Evolutionary conservation across 805 yeast species (phyloP).

Genomic region (Cyberlindnera petersonii): DNA sequence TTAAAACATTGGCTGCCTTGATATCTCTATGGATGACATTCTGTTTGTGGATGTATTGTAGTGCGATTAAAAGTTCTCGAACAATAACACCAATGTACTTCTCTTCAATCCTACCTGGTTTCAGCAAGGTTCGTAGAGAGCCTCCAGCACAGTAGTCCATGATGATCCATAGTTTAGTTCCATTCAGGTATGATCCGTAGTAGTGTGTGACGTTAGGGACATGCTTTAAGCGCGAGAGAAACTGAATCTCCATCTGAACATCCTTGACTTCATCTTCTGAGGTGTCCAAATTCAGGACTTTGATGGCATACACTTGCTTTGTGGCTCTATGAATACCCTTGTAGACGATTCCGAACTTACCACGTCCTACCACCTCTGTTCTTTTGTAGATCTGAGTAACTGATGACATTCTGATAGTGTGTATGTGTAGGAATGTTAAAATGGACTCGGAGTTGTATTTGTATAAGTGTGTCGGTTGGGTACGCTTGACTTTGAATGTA

Average conservation of each 20-base stretch:
- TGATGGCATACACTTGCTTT: slow-evolving; percentile 83
- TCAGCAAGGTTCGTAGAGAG: slow-evolving; percentile 63
- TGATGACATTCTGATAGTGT: slow-evolving; percentile 16
- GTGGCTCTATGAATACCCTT: slow-evolving; percentile 73
- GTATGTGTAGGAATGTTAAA: neutral
- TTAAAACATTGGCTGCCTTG: slow-evolving; percentile 92
- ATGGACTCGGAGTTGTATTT: neutral
- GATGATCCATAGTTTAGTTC: slow-evolving; percentile 92
- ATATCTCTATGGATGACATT: slow-evolving; percentile 96
- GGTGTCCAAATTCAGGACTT: slow-evolving; percentile 87
- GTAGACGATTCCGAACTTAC: slow-evolving; percentile 95
- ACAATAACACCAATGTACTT: slow-evolving; percentile 76
- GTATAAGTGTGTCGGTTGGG: neutral
- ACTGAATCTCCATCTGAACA: slow-evolving; percentile 88
- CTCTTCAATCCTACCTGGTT: slow-evolving; percentile 88
- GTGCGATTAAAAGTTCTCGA: slow-evolving; percentile 75
- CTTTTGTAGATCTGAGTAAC: slow-evolving; percentile 55
- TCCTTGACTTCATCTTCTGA: slow-evolving; percentile 92
- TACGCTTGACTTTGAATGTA: no score
- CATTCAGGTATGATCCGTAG: slow-evolving; percentile 81
- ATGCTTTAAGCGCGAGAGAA: slow-evolving; percentile 73
- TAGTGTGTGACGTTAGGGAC: slow-evolving; percentile 93
- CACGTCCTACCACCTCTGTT: slow-evolving; percentile 90
- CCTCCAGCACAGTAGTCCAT: slow-evolving; percentile 99
- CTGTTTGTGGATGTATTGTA: slow-evolving; percentile 75